Evolutionary conservation across 148 eudicot genomes (phyloP), one percentile per base, ranked within the genome.

Genomic region (Tetragonia tetragonoides): DNA sequence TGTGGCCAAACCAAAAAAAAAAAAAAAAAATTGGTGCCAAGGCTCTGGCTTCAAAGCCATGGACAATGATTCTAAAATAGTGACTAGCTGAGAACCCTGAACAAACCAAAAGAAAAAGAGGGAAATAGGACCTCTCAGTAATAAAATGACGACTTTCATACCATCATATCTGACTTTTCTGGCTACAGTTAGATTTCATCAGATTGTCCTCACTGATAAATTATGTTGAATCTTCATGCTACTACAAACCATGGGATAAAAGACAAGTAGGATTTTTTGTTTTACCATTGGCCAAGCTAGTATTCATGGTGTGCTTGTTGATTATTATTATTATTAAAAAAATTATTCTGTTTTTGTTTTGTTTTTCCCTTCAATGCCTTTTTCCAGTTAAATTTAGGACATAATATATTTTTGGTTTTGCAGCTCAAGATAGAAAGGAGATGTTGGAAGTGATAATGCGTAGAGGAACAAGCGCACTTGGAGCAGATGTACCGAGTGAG

Each of bases 381-480:
- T 28, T 28, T 28, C 34, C 34, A 28, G 1, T 28, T 28, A 28
- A 53, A 53, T 15, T 59, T 5, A 59, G 20, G 23, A 11, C 10
- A 78, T 47, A 69, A 44, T 10, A 38, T 53, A 18, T 46, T 40
- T 79, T 81, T 85, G 63, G 69, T 72, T 47, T 59, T 90, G 90
- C 99, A 95, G 99, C 98, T 73, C 90, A 95, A 84, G 99, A 95
- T 81, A 86, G 99, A 80, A 91, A 90, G 85, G 91, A 89, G 78
- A 89, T 93, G 99, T 79, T 95, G 83, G 95, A 93, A 84, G 95
- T 91, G 87, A 93, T 95, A 17, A 95, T 95, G 99, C 97, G 99
- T 5, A 91, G 85, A 72, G 99, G 99, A 77, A 89, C 97, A 38
- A 95, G 97, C 81, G 81, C 97, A 2, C 97, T 95, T 47, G 98